Conservation (phyloP, 768 basidiomycete genomes). For the Solioccasus polychromus region DNA sequence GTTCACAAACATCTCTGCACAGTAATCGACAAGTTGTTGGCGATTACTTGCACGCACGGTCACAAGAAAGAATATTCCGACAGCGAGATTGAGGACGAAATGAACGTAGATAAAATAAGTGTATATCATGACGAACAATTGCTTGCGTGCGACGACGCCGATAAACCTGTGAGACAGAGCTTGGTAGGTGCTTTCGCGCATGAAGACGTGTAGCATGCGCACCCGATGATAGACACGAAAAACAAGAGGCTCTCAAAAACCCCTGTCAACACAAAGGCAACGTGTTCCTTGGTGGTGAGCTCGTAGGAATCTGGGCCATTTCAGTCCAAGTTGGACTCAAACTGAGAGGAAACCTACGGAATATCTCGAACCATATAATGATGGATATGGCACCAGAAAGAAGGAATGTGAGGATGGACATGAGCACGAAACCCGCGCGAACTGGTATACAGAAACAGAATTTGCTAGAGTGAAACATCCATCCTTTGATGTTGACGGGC, state of each 20-base stretch:
- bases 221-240: constrained; percentile 57
- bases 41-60: constrained; percentile 45
- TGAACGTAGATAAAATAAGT: constrained; percentile 56
- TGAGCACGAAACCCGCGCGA: constrained; percentile 54
- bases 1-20: constrained; percentile 43
- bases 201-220: constrained; percentile 1
- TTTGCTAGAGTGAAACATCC: constrained; percentile 47
- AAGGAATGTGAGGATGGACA: constrained; percentile 52
- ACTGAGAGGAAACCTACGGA: constrained; percentile 39
- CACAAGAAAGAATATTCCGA: constrained; percentile 51
- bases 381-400: constrained; percentile 52
- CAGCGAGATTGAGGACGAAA: constrained; percentile 51
- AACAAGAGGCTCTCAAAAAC: constrained; percentile 54
- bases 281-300: constrained; percentile 28
- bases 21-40: constrained; percentile 42
- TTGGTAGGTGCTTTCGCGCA: not conserved
- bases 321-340: not conserved
- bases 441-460: constrained; percentile 68
- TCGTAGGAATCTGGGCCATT: constrained; percentile 33
- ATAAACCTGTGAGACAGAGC: constrained; percentile 43
- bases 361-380: constrained; percentile 61
- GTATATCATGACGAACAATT: constrained; percentile 55
- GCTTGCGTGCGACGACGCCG: constrained; percentile 62
- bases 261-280: constrained; percentile 48
- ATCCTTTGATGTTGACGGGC: constrained; percentile 42